Base-by-base conservation (phyloP, 306 rosid species). In the Ammopiptanthus mongolicus region DNA sequence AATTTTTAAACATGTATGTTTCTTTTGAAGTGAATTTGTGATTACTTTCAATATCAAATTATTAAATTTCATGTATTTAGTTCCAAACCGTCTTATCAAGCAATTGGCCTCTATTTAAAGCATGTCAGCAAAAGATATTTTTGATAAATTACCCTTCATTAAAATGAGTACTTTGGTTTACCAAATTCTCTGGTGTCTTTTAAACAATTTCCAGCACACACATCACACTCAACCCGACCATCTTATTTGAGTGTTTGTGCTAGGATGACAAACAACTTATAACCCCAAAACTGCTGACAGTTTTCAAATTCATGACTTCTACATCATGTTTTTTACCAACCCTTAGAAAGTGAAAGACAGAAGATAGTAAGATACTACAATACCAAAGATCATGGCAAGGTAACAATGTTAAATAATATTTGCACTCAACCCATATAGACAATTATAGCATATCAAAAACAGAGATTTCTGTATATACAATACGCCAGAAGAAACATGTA, bases 171-270 rank as follows among this genome's bases (percentile, higher is more conserved):
- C n/a, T 57, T 47, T 21, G 5, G 25, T 76, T 42, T 50, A 7
- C 25, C 57, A 1, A 17, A 50, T 6, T 17, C 57, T 21, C 72
- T 55, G 56, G 41, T 11, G 23, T 47, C 58, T 65, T 75, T 25
- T 25, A 67, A 77, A 46, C 31, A 68, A 58, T 29, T 42, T 63
- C 75, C 19, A 56, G 75, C 75, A 67, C 48, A 31, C 81, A 56
- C 44, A 19, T 4, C 75, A 77, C 50, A 29, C 28, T n/a, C n/a
- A n/a, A n/a, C n/a, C n/a, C n/a, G n/a, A n/a, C n/a, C n/a, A n/a
- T n/a, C n/a, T n/a, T n/a, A n/a, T n/a, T n/a, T n/a, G n/a, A n/a
- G n/a, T n/a, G n/a, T n/a, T n/a, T n/a, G n/a, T n/a, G n/a, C n/a
- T n/a, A n/a, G n/a, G n/a, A n/a, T n/a, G n/a, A n/a, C n/a, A n/a